Evolutionary conservation across 345 rosid genomes (phyloP).

Genomic region (Aquilaria yunnanensis): DNA sequence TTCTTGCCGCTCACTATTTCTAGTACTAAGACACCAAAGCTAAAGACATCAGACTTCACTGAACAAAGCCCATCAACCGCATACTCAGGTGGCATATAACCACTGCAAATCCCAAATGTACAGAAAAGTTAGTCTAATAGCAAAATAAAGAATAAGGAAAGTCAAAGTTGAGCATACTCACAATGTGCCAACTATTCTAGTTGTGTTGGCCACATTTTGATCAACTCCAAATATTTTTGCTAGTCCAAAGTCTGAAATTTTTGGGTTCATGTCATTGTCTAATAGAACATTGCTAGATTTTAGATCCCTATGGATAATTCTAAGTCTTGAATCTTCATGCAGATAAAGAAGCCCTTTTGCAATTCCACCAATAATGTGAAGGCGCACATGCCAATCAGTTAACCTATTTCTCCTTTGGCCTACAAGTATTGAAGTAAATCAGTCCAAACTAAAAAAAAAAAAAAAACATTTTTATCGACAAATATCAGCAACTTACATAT

Average conservation of each 20-base stretch:
- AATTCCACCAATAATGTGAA: constrained; percentile 7
- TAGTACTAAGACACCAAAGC: constrained; percentile 2
- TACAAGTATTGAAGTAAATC: neutral
- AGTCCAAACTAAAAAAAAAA: neutral
- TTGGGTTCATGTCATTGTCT: constrained; percentile 10
- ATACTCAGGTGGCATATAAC: constrained; percentile 4
- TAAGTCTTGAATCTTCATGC: constrained; percentile 12
- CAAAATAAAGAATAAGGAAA: too few species aligned
- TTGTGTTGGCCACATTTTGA: constrained; percentile 12
- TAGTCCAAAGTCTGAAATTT: constrained; percentile 14
- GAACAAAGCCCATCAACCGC: constrained; percentile 3
- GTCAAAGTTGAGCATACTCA: neutral
- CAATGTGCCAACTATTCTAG: constrained; percentile 17
- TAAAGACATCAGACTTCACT: constrained; percentile 1
- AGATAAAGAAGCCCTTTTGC: constrained; percentile 13
- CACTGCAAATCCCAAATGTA: too few species aligned
- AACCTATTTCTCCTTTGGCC: neutral
- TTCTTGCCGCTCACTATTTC: constrained; percentile 2
- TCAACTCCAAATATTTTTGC: constrained; percentile 15
- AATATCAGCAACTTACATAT: neutral
- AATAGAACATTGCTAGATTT: constrained; percentile 16
- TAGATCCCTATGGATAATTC: constrained; percentile 15
- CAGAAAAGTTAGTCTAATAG: too few species aligned
- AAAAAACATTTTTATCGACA: too few species aligned
- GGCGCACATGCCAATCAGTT: constrained; percentile 8